These are phyloP conservation scores for Penicillium herquei DNA, from an alignment of 495 filamentous ascomycete species.

Conservation along the genomic window DNA sequence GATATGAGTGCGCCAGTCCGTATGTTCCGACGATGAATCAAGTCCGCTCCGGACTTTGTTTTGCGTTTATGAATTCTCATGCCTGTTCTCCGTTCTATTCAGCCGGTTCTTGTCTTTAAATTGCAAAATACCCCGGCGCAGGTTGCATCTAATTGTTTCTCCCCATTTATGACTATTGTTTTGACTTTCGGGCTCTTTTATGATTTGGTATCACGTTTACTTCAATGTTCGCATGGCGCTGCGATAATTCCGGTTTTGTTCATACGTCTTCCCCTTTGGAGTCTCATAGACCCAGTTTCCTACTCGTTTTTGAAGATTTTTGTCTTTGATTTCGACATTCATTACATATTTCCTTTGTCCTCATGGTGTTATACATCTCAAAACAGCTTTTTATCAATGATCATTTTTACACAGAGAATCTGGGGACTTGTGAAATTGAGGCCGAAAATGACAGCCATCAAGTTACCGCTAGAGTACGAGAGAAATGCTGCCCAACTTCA, in stretches of 20 bases:
- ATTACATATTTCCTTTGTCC: neutral
- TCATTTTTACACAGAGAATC: too few species aligned
- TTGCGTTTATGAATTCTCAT: constrained; percentile 15
- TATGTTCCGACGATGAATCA: constrained; percentile 32
- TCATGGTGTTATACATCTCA: neutral
- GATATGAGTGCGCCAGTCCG: constrained; percentile 43
- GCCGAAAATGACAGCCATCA: too few species aligned
- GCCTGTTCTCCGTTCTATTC: constrained; percentile 11
- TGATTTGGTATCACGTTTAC: neutral
- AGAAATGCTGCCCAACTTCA: too few species aligned
- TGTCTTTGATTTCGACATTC: neutral
- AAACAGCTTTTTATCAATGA: too few species aligned
- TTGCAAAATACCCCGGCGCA: constrained; percentile 27
- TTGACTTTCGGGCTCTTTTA: neutral
- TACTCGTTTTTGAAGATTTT: neutral
- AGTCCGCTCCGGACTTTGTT: neutral
- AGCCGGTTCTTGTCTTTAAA: constrained; percentile 19
- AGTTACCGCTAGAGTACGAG: too few species aligned
- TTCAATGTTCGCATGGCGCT: neutral
- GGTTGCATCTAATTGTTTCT: constrained; percentile 18
- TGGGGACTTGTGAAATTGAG: too few species aligned
- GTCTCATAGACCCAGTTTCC: neutral
- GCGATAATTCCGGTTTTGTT: neutral
- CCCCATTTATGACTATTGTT: neutral
- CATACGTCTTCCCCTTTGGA: neutral